phyloP scores from a whole-genome alignment of 352 stramenopile species.

The Phytophthora constricta region DNA sequence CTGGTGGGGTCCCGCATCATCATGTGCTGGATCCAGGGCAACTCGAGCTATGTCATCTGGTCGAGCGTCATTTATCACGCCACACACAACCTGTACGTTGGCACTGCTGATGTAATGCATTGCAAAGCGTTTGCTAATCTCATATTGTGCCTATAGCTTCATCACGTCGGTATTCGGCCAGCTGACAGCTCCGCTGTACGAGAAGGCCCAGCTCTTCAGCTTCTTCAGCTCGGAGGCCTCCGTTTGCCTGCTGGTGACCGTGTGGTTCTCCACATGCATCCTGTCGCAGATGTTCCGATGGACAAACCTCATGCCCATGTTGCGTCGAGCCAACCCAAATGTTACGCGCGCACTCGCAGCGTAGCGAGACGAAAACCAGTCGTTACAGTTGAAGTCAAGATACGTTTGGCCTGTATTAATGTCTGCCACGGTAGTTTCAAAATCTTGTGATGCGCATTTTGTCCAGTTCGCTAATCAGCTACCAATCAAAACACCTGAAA shows the following conservation, averaged over 20 bases:
- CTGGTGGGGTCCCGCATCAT: conserved; percentile 87
- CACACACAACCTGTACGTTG: conserved; percentile 86
- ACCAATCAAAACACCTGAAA: no score
- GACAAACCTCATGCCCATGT: conserved; percentile 80
- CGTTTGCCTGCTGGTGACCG: conserved; percentile 82
- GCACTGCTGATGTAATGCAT: background rate
- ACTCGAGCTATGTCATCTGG: conserved; percentile 90
- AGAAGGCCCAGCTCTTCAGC: conserved; percentile 83
- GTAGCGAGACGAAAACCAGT: conserved; percentile 13
- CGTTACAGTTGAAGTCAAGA: conserved; percentile 13
- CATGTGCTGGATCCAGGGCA: conserved; percentile 92
- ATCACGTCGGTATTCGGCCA: conserved; percentile 90
- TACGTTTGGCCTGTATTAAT: conserved; percentile 3
- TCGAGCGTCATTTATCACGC: conserved; percentile 88
- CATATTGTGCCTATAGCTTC: no score
- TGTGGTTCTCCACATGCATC: conserved; percentile 92
- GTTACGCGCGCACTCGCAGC: conserved; percentile 49
- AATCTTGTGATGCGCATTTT: no score
- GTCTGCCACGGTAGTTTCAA: background rate
- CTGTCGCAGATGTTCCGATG: conserved; percentile 87
- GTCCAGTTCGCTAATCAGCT: no score
- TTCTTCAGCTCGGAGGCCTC: conserved; percentile 89
- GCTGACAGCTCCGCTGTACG: conserved; percentile 81
- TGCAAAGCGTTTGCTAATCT: no score
- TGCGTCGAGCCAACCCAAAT: conserved; percentile 52